Evolutionary conservation across 495 filamentous ascomycete genomes (phyloP).

Genomic region (Aspergillus coremiiformis): DNA sequence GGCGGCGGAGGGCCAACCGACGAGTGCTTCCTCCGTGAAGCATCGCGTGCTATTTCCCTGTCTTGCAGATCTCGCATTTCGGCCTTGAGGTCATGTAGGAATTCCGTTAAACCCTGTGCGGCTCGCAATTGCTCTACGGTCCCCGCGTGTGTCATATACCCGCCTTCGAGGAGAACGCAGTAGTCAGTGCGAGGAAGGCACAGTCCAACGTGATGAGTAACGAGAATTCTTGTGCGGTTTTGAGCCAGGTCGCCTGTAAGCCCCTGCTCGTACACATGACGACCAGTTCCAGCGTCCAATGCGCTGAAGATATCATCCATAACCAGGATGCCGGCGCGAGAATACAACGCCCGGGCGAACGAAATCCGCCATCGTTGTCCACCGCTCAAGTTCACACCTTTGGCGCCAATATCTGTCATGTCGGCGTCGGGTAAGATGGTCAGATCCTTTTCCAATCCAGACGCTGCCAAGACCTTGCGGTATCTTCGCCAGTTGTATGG

Average conservation of each 20-base stretch:
- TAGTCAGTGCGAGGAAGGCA: slow-evolving; percentile 63
- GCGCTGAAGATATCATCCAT: slow-evolving; percentile 75
- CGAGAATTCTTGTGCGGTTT: slow-evolving; percentile 66
- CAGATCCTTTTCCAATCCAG: slow-evolving; percentile 63
- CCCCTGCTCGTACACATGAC: slow-evolving; percentile 66
- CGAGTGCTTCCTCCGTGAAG: slow-evolving; percentile 7
- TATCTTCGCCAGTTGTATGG: slow-evolving; percentile 61
- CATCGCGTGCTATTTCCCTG: not conserved
- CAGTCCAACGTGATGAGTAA: slow-evolving; percentile 71
- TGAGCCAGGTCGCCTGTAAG: slow-evolving; percentile 58
- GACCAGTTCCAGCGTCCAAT: slow-evolving; percentile 59
- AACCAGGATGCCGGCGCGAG: slow-evolving; percentile 65
- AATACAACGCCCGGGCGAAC: slow-evolving; percentile 71
- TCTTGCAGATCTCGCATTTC: slow-evolving; percentile 28
- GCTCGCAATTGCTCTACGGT: slow-evolving; percentile 27
- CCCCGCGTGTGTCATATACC: slow-evolving; percentile 55
- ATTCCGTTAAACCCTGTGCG: slow-evolving; percentile 47
- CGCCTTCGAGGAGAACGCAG: slow-evolving; percentile 58
- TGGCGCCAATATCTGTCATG: slow-evolving; percentile 66
- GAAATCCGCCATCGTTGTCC: slow-evolving; percentile 74
- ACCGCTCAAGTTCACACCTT: slow-evolving; percentile 73
- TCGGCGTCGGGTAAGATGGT: slow-evolving; percentile 66
- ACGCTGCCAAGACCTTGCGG: slow-evolving; percentile 53
- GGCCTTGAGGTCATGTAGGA: slow-evolving; percentile 46
- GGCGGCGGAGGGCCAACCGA: slow-evolving; percentile 6